phyloP scores from a whole-genome alignment of 768 basidiomycete species.

The Harrya chromipes region DNA sequence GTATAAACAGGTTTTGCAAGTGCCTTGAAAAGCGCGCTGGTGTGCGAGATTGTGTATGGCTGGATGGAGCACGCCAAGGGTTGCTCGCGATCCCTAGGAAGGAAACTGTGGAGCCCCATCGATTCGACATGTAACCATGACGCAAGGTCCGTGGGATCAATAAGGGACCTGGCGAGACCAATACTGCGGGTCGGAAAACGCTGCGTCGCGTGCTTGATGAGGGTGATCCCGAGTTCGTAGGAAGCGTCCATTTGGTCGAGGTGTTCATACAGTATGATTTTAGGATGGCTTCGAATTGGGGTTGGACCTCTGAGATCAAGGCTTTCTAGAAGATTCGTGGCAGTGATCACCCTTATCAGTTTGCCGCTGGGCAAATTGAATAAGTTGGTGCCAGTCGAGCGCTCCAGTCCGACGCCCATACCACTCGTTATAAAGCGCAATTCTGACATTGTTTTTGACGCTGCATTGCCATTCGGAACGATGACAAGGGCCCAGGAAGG shows the following conservation, averaged over 20 bases:
- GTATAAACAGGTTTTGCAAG: constrained; percentile 90
- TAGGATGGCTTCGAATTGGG: constrained; percentile 38
- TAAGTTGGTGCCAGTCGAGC: constrained; percentile 25
- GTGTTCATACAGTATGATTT: constrained; percentile 78
- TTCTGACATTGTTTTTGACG: constrained; percentile 53
- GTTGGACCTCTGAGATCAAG: constrained; percentile 34
- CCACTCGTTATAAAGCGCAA: constrained; percentile 41
- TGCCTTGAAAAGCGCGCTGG: constrained; percentile 80
- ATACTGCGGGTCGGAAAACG: constrained; percentile 65
- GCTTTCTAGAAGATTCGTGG: constrained; percentile 46
- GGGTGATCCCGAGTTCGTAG: constrained; percentile 82
- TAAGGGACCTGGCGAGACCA: constrained; percentile 73
- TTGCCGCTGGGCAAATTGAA: constrained; percentile 40
- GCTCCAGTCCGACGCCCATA: constrained; percentile 39
- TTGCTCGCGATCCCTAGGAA: constrained; percentile 80
- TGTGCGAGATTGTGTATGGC: constrained; percentile 84
- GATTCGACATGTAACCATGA: constrained; percentile 77
- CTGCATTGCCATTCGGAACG: constrained; percentile 54
- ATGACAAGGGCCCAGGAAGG: constrained; percentile 63
- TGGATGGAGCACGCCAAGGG: constrained; percentile 64
- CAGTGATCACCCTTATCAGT: constrained; percentile 55
- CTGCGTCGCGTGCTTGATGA: constrained; percentile 64
- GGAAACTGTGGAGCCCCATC: constrained; percentile 67
- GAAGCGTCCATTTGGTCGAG: constrained; percentile 76
- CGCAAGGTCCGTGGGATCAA: constrained; percentile 78